Conservation (phyloP, 2,329 filamentous ascomycete species). For the Pseudopithomyces chartarum region DNA sequence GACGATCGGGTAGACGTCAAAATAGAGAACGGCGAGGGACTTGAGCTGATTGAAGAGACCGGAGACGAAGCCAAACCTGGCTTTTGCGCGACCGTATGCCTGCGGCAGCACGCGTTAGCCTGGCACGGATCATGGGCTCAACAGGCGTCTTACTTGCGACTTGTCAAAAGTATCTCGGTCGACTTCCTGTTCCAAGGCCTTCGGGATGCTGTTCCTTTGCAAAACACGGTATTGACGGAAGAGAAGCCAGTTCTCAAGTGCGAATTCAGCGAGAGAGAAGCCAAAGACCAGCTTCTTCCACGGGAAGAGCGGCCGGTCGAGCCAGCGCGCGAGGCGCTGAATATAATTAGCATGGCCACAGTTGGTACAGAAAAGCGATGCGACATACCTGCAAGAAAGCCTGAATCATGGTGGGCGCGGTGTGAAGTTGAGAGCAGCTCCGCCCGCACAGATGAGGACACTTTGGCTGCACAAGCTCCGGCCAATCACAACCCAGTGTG, state of each 20-base stretch:
- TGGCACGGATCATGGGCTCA: conserved; percentile 9
- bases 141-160: conserved; percentile 65
- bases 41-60: conserved; percentile 85
- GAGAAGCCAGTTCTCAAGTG: conserved; percentile 88
- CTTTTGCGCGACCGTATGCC: conserved; percentile 95
- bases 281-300: conserved; percentile 97
- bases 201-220: conserved; percentile 77
- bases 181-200: conserved; percentile 86
- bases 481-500: conserved; percentile 13
- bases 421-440: conserved; percentile 1
- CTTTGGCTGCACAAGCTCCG: not conserved
- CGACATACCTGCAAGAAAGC: conserved; percentile 38
- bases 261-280: conserved; percentile 89
- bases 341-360: conserved; percentile 14
- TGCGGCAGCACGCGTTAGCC: conserved; percentile 25
- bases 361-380: not conserved
- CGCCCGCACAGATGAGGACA: conserved; percentile 3
- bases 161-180: conserved; percentile 92
- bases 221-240: conserved; percentile 89
- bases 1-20: conserved; percentile 86
- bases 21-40: conserved; percentile 87
- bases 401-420: conserved; percentile 40
- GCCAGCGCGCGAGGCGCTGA: conserved; percentile 75
- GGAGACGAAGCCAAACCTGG: conserved; percentile 81
- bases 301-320: conserved; percentile 91